A percentile compares a stretch with the other conserved stretches of the same genome.
These are phyloP conservation scores for Prunus armeniaca DNA, from an alignment of 306 rosid species.

Conservation along the genomic window DNA sequence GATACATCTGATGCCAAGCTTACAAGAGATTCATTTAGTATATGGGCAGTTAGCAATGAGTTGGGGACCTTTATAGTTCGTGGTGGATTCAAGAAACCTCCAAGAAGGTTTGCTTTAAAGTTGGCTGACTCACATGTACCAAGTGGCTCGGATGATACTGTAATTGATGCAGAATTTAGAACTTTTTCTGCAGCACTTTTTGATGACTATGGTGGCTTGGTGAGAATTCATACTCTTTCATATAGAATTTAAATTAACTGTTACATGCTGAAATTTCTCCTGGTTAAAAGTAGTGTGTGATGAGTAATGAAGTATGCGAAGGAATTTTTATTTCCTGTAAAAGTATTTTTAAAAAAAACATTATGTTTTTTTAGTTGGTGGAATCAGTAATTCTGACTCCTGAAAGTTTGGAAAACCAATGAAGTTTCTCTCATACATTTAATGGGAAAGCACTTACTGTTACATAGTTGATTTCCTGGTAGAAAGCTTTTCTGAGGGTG, in stretches of 20 bases:
- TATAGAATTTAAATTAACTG: slow-evolving; percentile 2
- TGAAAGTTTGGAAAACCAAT: neutral
- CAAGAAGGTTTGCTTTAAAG: slow-evolving; percentile 85
- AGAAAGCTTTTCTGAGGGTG: neutral
- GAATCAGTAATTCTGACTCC: too few relatives aligned
- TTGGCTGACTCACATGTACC: slow-evolving; percentile 64
- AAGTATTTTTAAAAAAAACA: too few relatives aligned
- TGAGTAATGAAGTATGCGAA: neutral
- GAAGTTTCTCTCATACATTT: neutral
- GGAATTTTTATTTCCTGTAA: neutral
- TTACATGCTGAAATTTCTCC: neutral
- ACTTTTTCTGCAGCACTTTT: slow-evolving; percentile 87
- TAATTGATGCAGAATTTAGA: slow-evolving; percentile 73
- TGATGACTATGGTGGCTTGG: slow-evolving; percentile 99
- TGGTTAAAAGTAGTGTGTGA: neutral
- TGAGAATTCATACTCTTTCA: slow-evolving; percentile 47
- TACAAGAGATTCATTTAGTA: slow-evolving; percentile 59
- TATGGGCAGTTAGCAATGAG: slow-evolving; percentile 87
- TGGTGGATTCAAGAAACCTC: slow-evolving; percentile 84
- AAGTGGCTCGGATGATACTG: slow-evolving; percentile 67
- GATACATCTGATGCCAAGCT: slow-evolving; percentile 73
- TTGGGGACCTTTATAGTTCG: slow-evolving; percentile 84
- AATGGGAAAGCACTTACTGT: neutral
- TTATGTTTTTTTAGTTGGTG: too few relatives aligned
- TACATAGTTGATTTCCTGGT: too few relatives aligned